phyloP scores from a whole-genome alignment of 2,329 filamentous ascomycete species.

The Peltaster fructicola region DNA sequence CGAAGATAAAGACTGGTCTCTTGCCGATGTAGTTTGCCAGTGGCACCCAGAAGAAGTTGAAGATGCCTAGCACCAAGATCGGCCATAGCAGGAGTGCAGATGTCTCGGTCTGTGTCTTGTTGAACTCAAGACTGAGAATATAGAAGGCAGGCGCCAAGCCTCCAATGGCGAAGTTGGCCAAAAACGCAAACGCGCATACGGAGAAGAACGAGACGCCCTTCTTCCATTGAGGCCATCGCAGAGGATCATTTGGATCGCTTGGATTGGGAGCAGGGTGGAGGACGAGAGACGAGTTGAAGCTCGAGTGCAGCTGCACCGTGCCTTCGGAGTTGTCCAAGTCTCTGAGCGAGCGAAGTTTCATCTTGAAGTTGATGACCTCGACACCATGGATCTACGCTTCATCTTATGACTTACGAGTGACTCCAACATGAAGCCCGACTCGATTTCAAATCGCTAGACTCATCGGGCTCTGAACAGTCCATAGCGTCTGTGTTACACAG shows the following conservation, averaged over 20 bases:
- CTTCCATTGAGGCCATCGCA: conserved; percentile 30
- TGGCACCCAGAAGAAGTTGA: conserved; percentile 36
- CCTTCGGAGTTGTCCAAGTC: conserved; percentile 23
- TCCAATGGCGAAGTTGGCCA: conserved; percentile 29
- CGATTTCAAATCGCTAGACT: too few relatives aligned
- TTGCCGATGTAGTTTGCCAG: conserved; percentile 30
- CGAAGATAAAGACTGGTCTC: conserved; percentile 29
- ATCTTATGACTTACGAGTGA: too few relatives aligned
- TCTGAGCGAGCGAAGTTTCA: conserved; percentile 18
- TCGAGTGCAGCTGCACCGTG: conserved; percentile 20
- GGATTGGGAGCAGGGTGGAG: conserved; percentile 31
- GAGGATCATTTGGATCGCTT: conserved; percentile 30
- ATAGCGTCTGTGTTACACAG: too few relatives aligned
- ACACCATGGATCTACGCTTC: conserved; percentile 1
- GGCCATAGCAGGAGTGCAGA: conserved; percentile 23
- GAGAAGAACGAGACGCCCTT: conserved; percentile 28
- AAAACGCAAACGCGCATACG: conserved; percentile 29
- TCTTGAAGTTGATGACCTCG: conserved; percentile 4
- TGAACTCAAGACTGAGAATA: conserved; percentile 28
- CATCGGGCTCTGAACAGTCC: too few relatives aligned
- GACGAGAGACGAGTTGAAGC: conserved; percentile 17
- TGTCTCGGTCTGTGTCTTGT: conserved; percentile 27
- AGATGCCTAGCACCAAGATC: conserved; percentile 31
- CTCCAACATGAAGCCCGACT: too few relatives aligned
- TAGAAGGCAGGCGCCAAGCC: conserved; percentile 28